These are phyloP conservation scores for Tagetes patula DNA, from an alignment of 129 eudicot species.

Conservation along the genomic window DNA sequence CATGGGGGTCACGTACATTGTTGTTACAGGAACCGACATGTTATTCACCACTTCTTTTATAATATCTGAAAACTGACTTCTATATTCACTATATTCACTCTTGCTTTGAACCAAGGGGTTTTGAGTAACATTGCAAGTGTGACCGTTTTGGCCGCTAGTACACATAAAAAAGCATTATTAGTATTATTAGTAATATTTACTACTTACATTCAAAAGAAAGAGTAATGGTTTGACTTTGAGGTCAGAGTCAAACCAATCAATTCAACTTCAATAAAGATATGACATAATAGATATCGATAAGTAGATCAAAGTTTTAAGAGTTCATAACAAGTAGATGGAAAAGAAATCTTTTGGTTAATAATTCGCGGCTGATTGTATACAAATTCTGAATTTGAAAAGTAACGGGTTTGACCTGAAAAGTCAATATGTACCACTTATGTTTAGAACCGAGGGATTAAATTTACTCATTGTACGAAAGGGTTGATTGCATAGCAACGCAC, in stretches of 20 bases:
- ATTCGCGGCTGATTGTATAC: not conserved
- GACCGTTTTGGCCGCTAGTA: slow-evolving; percentile 56
- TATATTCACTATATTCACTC: slow-evolving; percentile 41
- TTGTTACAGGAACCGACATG: slow-evolving; percentile 64
- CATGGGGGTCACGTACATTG: slow-evolving; percentile 86
- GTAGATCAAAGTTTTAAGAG: not conserved
- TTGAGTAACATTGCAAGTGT: slow-evolving; percentile 63
- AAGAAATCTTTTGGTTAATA: slow-evolving; percentile 1
- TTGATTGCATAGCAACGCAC: not conserved
- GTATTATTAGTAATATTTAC: not conserved
- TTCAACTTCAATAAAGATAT: not conserved
- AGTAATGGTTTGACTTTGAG: not conserved
- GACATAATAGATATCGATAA: not conserved
- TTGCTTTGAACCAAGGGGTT: slow-evolving; percentile 43
- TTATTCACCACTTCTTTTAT: slow-evolving; percentile 53
- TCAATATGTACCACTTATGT: not conserved
- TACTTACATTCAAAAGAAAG: not conserved
- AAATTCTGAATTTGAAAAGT: not conserved
- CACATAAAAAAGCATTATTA: not conserved
- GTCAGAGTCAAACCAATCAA: not conserved
- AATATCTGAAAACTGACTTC: slow-evolving; percentile 55
- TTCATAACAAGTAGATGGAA: not conserved
- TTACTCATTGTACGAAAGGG: not conserved
- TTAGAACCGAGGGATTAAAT: not conserved
- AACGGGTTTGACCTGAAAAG: not conserved